Base-by-base conservation (phyloP, 2,329 filamentous ascomycete genomes). In the Orbilia oligospora region DNA sequence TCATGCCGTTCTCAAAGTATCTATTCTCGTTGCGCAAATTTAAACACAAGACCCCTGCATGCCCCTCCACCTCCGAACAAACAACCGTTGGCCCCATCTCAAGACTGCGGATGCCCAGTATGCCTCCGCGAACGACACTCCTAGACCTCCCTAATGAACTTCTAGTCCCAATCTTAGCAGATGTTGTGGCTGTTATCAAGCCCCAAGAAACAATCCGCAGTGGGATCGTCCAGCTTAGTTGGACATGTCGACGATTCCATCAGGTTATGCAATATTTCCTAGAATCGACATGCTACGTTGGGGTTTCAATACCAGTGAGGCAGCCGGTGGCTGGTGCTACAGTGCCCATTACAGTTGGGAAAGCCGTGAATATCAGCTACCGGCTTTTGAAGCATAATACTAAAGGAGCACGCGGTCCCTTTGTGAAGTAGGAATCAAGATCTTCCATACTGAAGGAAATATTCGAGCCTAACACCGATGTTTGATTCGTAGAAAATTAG, bases 71-170 rank as follows among this genome's bases (percentile, higher is more conserved):
- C 6, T 53, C 49, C 14, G 49, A 27, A 53, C 1, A 22, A 22
- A 27, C 2, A 27, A 27, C 27, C 27, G 3, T 30, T 30, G 27
- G 1, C 18, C 8, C 8, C 46, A 36, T 36, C 33, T 36, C 33
- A 8, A 36, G 10, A 12, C 3, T 36, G 8, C 33, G 4, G 1
- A 1, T 6, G 33, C 22, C 24, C 16, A 33, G 33, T 9, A 53
- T 53, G 51, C 18, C 14, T 0, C 14, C 51, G 14, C 48, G 30
- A 9, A 22, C 16, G 2, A 18, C 53, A 16, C 41, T 72, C 14
- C 51, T 63, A 46, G 69, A 72, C 44, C 56, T 71, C 22, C 68
- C 68, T 5, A 63, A 41, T 22, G 68, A 71, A 53, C 55, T 71
- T n/a, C 56, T 71, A 10, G 27, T 71, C 5, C 22, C 49, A 3